These are phyloP conservation scores for Starmera pachycereana DNA, from an alignment of 805 yeast species.

Conservation along the genomic window DNA sequence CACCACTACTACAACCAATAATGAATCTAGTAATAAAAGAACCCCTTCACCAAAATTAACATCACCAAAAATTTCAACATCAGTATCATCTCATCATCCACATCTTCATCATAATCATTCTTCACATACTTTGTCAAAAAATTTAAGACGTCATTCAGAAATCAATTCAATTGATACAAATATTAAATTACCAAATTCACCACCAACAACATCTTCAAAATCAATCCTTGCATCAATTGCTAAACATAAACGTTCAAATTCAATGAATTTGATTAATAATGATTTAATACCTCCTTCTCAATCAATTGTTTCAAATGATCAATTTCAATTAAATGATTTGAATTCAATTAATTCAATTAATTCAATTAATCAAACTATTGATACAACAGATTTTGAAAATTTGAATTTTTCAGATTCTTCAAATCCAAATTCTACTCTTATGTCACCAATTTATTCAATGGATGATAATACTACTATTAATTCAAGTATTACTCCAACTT, in stretches of 20 bases:
- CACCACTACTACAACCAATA: not conserved
- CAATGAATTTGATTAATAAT: not conserved
- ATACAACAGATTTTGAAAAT: conserved; percentile 4
- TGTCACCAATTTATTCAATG: conserved; percentile 12
- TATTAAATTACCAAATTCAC: conserved; percentile 3
- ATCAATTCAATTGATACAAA: not conserved
- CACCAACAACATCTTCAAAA: conserved; percentile 3
- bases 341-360: not conserved
- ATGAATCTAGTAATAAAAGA: not conserved
- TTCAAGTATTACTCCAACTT: too few species aligned
- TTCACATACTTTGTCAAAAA: conserved; percentile 5
- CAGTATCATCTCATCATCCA: not conserved
- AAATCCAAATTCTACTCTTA: conserved; percentile 7
- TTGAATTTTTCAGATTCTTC: conserved; percentile 9
- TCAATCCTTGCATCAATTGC: too few species aligned
- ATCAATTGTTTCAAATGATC: not conserved
- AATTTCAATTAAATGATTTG: not conserved
- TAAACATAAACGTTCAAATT: not conserved
- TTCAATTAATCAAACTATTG: not conserved
- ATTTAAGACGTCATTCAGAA: conserved; percentile 7
- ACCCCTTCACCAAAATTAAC: conserved; percentile 1
- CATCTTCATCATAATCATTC: too few species aligned
- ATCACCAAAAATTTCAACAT: not conserved
- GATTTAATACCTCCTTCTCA: not conserved
- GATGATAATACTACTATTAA: conserved; percentile 2